Percentiles rank a stretch among this genome's conserved stretches.
Conservation (phyloP, 2,329 filamentous ascomycete genomes). For the Colletotrichum falcatum region DNA sequence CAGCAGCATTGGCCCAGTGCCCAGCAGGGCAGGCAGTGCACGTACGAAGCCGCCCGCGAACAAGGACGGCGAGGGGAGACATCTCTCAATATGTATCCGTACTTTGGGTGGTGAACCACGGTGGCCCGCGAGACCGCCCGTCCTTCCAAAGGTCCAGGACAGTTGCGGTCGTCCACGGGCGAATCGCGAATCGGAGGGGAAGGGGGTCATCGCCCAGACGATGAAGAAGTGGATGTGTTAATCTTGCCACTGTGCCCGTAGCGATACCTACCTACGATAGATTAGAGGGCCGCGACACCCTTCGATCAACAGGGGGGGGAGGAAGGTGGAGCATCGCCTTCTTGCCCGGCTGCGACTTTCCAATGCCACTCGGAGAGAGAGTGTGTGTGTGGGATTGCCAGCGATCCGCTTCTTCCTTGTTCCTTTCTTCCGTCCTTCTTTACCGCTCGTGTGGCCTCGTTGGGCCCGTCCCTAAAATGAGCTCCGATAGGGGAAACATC, state of each 20-base stretch:
- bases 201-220: too few relatives aligned
- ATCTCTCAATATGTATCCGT: background rate
- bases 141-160: too few relatives aligned
- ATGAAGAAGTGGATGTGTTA: background rate
- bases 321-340: background rate
- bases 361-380: background rate
- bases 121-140: background rate
- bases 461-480: background rate
- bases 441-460: background rate
- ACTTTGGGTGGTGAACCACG: too few relatives aligned
- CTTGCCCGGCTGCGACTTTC: background rate
- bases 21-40: too few relatives aligned
- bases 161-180: background rate
- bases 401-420: background rate
- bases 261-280: too few relatives aligned
- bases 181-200: background rate
- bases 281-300: background rate
- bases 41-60: too few relatives aligned
- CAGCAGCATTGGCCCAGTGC: background rate
- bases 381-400: background rate
- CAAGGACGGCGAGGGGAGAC: background rate
- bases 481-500: background rate
- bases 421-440: background rate
- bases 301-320: background rate
- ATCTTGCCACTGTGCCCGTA: background rate